Conservation (phyloP, 1,139 yeast genomes). For the Meyerozyma guilliermondii region DNA sequence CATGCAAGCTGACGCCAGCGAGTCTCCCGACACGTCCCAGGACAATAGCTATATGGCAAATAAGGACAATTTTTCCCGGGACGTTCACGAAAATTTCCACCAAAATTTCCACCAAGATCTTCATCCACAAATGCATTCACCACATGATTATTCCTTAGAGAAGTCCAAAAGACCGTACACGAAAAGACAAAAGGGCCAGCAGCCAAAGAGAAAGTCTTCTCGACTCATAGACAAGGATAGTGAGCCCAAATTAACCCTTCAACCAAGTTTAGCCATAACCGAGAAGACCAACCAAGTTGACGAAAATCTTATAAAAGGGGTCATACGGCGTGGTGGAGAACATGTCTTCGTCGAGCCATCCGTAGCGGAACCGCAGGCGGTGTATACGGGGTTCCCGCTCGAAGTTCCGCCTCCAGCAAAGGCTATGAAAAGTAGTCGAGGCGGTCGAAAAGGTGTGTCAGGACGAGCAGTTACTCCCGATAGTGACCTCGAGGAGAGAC, state of each 20-base stretch:
- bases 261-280: background rate
- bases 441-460: constrained; percentile 8
- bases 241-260: background rate
- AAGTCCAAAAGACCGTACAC: background rate
- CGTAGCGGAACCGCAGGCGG: constrained; percentile 45
- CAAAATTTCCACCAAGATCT: background rate
- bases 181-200: background rate
- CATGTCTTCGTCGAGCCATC: constrained; percentile 52
- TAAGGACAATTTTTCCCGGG: too few relatives aligned
- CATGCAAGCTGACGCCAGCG: background rate
- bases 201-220: background rate
- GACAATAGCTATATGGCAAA: too few relatives aligned
- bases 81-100: too few relatives aligned
- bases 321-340: constrained; percentile 11
- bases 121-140: background rate
- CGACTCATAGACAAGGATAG: background rate
- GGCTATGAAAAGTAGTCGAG: constrained; percentile 19
- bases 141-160: background rate
- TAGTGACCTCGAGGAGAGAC: constrained; percentile 8
- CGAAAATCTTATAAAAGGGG: constrained; percentile 4
- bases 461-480: constrained; percentile 6
- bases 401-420: constrained; percentile 57
- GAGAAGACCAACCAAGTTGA: constrained; percentile 3
- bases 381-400: constrained; percentile 63
- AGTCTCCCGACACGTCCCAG: background rate